These are phyloP conservation scores for Anaeromyces robustus DNA, from an alignment of 192 early-diverging fungal species.

Conservation along the genomic window DNA sequence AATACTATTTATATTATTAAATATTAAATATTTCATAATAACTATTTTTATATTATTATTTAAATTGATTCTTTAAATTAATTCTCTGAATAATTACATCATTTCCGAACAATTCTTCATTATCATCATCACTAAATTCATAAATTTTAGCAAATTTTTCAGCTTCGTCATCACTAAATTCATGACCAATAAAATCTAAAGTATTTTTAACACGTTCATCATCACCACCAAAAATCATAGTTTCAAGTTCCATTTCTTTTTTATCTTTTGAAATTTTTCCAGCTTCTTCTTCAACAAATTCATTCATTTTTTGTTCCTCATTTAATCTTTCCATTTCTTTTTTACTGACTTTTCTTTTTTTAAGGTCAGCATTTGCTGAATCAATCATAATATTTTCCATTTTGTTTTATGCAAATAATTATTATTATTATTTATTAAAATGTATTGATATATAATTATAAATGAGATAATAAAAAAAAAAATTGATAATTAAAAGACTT, in stretches of 20 bases:
- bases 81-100: not conserved
- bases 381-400: not conserved
- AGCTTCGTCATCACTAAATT: not conserved
- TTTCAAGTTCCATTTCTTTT: not conserved
- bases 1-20: no score
- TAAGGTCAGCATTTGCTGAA: not conserved
- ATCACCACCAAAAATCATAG: not conserved
- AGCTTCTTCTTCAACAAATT: not conserved
- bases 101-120: not conserved
- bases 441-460: no score
- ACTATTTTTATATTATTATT: no score
- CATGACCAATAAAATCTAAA: not conserved
- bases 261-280: not conserved
- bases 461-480: no score
- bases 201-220: not conserved
- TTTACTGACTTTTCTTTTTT: not conserved
- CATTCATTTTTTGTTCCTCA: not conserved
- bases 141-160: not conserved
- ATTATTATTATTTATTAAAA: no score
- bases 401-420: not conserved
- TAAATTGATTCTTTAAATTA: no score
- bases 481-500: no score
- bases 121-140: not conserved
- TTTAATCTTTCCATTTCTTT: not conserved
- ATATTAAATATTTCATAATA: no score